Evolutionary conservation across 306 rosid genomes (phyloP), one percentile per base, ranked within the genome.

Genomic region (Aeschynomene evenia): DNA sequence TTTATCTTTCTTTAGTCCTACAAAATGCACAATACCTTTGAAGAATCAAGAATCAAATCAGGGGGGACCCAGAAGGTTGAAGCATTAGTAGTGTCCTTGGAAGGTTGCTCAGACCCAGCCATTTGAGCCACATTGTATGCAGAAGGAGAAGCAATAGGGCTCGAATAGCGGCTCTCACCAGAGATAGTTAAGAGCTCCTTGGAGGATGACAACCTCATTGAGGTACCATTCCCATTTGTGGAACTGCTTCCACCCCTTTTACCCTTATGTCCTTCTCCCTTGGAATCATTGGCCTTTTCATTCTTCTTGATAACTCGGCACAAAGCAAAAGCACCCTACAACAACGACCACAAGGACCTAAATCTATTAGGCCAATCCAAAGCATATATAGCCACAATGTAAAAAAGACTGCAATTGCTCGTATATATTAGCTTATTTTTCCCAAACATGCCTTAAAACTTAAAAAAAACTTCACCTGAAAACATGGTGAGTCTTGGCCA

Each of bases 301-400:
- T 86, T 89, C 87, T 75, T 92, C 68, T 87, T 92, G 15, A 83
- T 76, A 60, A 89, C 87, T 4, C 96, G 98, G 83, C 96, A 89
- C 82, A 92, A 72, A 76, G 98, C 91, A 79, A 73, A 87, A 60
- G 83, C 87, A 48, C 98, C 95, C 98, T 89, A 52, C 28, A 66
- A 53, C 11, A 49, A 0, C 56, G 19, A 51, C 63, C 60, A 13
- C 12, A 14, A 53, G 63, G 12, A 37, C 10, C 34, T 18, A 20
- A 52, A 68, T 2, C 36, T 36, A 12, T 36, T 20, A 50, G 37
- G 42, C 9, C 58, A 40, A 70, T 64, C 15, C 33, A 46, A 58
- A 77, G 22, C 31, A 45, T 5, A 45, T 5, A 45, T 28, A 45
- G 9, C 51, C 18, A 1, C 6, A 45, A n/a, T 6, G 3, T 14